Percentiles rank a stretch among this genome's conserved stretches.
Evolutionary conservation across 2,329 filamentous ascomycete species (phyloP).

Genomic region (Meredithiella fracta): DNA sequence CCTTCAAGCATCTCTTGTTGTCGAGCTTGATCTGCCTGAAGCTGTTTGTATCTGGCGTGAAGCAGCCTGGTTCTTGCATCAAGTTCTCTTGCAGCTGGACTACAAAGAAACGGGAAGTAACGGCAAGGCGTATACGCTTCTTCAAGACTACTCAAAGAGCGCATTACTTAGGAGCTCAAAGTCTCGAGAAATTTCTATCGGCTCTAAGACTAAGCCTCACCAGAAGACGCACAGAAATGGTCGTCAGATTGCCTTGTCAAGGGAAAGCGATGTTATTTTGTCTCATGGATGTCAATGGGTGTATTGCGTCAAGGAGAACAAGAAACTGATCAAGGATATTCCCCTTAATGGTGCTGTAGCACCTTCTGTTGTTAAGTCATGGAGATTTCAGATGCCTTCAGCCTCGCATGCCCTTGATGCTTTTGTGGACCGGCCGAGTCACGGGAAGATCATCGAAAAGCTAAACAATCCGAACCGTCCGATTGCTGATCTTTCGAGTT

Average conservation of each 20-base stretch:
- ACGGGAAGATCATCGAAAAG: background rate
- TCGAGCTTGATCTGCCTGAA: constrained; percentile 23
- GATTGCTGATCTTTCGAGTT: constrained; percentile 31
- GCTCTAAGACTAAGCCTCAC: constrained; percentile 24
- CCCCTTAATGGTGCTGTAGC: no score
- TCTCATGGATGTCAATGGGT: constrained; percentile 28
- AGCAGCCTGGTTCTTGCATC: background rate
- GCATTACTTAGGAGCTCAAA: no score
- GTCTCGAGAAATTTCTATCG: background rate
- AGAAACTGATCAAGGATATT: constrained; percentile 11
- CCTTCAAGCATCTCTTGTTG: constrained; percentile 34
- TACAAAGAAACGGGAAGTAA: constrained; percentile 15
- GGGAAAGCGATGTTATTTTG: constrained; percentile 26
- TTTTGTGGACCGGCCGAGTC: constrained; percentile 24
- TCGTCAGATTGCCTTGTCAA: constrained; percentile 17
- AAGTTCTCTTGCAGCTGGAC: background rate
- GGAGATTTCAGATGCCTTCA: constrained; percentile 20
- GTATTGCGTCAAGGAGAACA: constrained; percentile 22
- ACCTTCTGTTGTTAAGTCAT: no score
- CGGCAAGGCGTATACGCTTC: background rate
- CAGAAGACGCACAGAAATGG: constrained; percentile 21
- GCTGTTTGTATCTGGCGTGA: background rate
- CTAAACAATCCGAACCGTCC: constrained; percentile 30
- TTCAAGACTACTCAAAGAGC: background rate
- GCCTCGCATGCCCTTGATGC: constrained; percentile 21